Base-by-base conservation (phyloP, 2,329 filamentous ascomycete species). In the Pseudocercospora fijiensis region DNA sequence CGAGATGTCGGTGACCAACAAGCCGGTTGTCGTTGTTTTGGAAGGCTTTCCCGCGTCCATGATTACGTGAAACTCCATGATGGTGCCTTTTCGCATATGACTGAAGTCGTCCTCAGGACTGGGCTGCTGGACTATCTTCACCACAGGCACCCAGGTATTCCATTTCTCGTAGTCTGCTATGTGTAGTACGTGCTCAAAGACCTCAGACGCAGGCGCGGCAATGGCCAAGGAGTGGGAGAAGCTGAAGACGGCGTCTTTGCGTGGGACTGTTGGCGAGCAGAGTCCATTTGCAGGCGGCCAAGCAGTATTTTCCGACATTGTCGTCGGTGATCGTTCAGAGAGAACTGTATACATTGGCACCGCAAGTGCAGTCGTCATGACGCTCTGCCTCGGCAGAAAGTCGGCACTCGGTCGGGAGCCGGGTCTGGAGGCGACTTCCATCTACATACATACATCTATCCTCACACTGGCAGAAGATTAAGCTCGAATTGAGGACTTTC, bases 131-230 rank as follows among this genome's bases (percentile, higher is more conserved):
- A 62, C 28, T 28, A 82, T 77, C 4, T 74, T 78, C 7, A 78
- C 78, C 49, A 73, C 74, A 0, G 79, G 79, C 1, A 78, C 70
- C 66, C 80, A 82, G 1, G 70, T 71, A 61, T 81, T 81, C 80
- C 80, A 82, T 52, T 72, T 64, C 18, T 75, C 73, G 75, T 78
- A 82, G 57, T 78, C 78, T 28, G 78, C 76, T 30, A 76, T 78
- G 66, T 80, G 71, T 45, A 76, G 75, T 4, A 81, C 69, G 9
- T 72, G 71, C n/a, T 75, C 69, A 75, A 79, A 80, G 65, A 80
- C 77, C 4, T 72, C 62, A 6, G 74, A 67, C 4, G 78, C 72
- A 11, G 78, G 74, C 2, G 78, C 79, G 45, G 72, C 67, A 71
- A 80, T 78, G 37, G 66, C 65, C 30, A 70, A 73, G 47, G 76